Base-by-base conservation (phyloP, 345 rosid species). In the Rhodamnia argentea region DNA sequence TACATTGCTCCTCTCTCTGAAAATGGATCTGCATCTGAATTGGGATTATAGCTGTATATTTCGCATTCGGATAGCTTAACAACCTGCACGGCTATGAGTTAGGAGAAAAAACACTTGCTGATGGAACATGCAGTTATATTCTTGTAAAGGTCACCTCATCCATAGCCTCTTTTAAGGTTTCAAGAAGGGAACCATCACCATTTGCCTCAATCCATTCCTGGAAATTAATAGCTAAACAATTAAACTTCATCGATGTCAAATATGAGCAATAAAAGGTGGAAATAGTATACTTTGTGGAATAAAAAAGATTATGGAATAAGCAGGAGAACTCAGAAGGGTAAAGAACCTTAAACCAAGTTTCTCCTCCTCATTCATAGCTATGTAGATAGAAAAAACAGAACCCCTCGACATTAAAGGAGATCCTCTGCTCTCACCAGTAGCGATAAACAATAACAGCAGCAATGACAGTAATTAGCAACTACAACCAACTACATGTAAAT, bases 1-100 rank as follows among this genome's bases (percentile, higher is more conserved):
- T 85, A 96, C 99, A 97, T 92, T 86, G 95, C 93, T 85, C 98
- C 97, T 88, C 92, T 92, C 91, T 96, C 99, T 47, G 93, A 91
- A 86, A 95, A 93, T 12, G 98, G 98, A 84, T 95, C 95, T 32
- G 97, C 96, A 90, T 96, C 94, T 52, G 94, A 94, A 87, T 94
- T 93, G 40, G 98, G 96, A 84, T 90, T 90, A 85, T 95, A 97
- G 85, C 96, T 96, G 89, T 97, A 97, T 81, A 96, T 94, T 89
- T 97, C 99, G 4, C 99, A 96, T 76, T 97, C 99, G 2, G 93
- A 88, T 83, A 96, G 91, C 87, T 91, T 95, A 70, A 97, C 99
- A 70, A 96, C 99, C 99, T 97, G 96, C 89, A 90, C 20, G 50
- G 82, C 82, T 75, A 85, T 40, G 82, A 50, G 40, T 84, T 56